Base-by-base conservation (phyloP, 768 basidiomycete genomes). In the Boletus rubropictus region DNA sequence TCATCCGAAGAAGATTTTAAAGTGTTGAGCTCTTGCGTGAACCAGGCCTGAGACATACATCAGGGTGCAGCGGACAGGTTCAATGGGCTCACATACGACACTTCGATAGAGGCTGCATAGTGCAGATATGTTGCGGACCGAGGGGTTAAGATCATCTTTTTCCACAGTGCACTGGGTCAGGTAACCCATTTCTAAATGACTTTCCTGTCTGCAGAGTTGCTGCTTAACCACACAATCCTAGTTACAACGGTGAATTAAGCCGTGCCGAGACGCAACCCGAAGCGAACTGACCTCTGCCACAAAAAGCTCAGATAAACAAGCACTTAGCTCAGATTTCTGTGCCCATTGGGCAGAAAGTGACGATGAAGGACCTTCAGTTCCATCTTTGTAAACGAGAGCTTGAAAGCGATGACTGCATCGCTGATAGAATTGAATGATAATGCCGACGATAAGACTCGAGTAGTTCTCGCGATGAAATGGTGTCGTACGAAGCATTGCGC, bases 381-480 rank as follows among this genome's bases (percentile, higher is more conserved):
- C 70, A n/a, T 53, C 54, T 28, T 61, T 58, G 3, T 79, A 72
- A 11, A 86, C 83, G 28, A 89, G 70, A 59, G 80, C 78, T 52
- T 91, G 86, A 63, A 90, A 96, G 32, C 83, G 77, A 58, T 92
- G 86, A 55, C 89, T 91, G 55, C 92, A 97, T 22, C 87, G 81
- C 61, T 96, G 91, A 58, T 97, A 96, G 62, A 95, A 96, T 64
- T 96, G 93, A 33, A 95, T 91, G 48, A 97, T 86, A 44, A 98
- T 86, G 14, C 87, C 84, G 27, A 98, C 78, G 48, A 98, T 94
- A 25, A 98, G 73, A n/a, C 91, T 80, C 15, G 90, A 84, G 63
- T 97, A 96, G 61, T 85, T 93, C 66, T 98, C 95, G 50, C 85
- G 78, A 60, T 97, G 95, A 69, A 98, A 98, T 0, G 94, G 93